phyloP scores from a whole-genome alignment of 2,329 filamentous ascomycete species.

The Colletotrichum lentis region DNA sequence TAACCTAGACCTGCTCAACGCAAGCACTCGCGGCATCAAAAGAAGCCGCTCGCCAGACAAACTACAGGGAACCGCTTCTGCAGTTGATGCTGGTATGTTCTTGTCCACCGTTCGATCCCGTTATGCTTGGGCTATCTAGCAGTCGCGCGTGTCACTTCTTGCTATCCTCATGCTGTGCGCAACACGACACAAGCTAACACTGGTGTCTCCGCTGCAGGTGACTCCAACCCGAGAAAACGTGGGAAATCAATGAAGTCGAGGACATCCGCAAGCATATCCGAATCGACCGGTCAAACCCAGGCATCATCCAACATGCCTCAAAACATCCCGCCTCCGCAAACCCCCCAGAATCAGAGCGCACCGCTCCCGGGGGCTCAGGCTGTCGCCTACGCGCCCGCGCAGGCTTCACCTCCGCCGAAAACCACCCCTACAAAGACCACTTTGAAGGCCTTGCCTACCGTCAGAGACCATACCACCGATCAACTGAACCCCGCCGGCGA shows the following conservation, averaged over 20 bases:
- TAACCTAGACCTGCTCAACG: slow-evolving; percentile 59
- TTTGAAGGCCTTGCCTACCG: slow-evolving; percentile 92
- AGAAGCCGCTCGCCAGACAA: slow-evolving; percentile 78
- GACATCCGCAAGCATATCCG: slow-evolving; percentile 59
- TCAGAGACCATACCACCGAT: slow-evolving; percentile 96
- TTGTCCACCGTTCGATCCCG: background rate
- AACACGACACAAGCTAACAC: slow-evolving; percentile 43
- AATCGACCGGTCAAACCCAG: slow-evolving; percentile 64
- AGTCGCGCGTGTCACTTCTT: slow-evolving; percentile 45
- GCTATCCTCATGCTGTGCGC: slow-evolving; percentile 45
- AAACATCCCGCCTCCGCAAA: slow-evolving; percentile 60
- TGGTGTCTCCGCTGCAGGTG: slow-evolving; percentile 50
- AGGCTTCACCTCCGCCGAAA: slow-evolving; percentile 71
- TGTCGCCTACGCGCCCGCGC: slow-evolving; percentile 51
- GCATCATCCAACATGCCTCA: slow-evolving; percentile 55
- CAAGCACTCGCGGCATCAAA: slow-evolving; percentile 75
- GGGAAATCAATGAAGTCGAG: slow-evolving; percentile 70
- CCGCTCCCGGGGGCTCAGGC: slow-evolving; percentile 53
- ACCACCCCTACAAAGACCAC: slow-evolving; percentile 82
- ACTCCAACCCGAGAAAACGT: slow-evolving; percentile 64
- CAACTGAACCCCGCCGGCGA: slow-evolving; percentile 89
- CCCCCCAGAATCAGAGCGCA: slow-evolving; percentile 61
- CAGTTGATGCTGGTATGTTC: slow-evolving; percentile 76
- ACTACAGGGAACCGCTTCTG: slow-evolving; percentile 66
- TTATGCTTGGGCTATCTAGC: slow-evolving; percentile 29